These are phyloP conservation scores for Haplosporangium sp. DNA, from an alignment of 371 early-diverging fungal species.

Conservation along the genomic window DNA sequence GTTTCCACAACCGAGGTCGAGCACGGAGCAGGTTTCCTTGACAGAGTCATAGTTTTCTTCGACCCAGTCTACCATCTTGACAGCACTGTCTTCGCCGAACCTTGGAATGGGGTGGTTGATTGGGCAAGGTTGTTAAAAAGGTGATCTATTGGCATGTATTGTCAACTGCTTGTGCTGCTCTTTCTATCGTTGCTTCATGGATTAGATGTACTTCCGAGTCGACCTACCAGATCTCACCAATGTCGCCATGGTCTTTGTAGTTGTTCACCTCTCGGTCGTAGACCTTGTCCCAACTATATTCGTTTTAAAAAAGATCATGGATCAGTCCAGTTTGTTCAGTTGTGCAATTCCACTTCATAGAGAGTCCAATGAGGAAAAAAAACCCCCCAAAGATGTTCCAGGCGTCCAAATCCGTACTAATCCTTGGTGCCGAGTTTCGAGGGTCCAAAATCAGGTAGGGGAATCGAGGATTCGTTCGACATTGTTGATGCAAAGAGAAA, in stretches of 20 bases:
- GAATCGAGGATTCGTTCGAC: slow-evolving; percentile 40
- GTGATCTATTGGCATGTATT: neutral
- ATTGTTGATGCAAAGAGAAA: too few relatives aligned
- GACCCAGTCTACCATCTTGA: slow-evolving; percentile 89
- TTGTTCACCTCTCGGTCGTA: slow-evolving; percentile 85
- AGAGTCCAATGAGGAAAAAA: neutral
- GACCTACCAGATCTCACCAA: slow-evolving; percentile 91
- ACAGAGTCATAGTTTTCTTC: slow-evolving; percentile 57
- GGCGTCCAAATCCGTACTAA: slow-evolving; percentile 75
- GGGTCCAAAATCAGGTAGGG: slow-evolving; percentile 68
- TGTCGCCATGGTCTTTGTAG: slow-evolving; percentile 85
- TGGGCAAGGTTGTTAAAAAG: neutral
- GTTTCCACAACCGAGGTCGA: slow-evolving; percentile 95
- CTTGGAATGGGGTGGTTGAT: slow-evolving; percentile 35
- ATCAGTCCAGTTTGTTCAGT: slow-evolving; percentile 73
- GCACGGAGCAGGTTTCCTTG: slow-evolving; percentile 60
- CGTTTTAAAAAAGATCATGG: neutral
- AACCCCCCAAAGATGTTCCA: neutral
- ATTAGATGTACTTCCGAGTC: too few relatives aligned
- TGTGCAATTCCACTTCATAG: neutral
- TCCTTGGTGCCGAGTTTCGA: slow-evolving; percentile 82
- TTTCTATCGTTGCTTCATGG: too few relatives aligned
- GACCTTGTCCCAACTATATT: slow-evolving; percentile 81
- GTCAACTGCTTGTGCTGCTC: neutral
- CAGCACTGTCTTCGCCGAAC: slow-evolving; percentile 89